phyloP scores from a whole-genome alignment of 208 protist genomes.

The Balamuthia mandrillaris region DNA sequence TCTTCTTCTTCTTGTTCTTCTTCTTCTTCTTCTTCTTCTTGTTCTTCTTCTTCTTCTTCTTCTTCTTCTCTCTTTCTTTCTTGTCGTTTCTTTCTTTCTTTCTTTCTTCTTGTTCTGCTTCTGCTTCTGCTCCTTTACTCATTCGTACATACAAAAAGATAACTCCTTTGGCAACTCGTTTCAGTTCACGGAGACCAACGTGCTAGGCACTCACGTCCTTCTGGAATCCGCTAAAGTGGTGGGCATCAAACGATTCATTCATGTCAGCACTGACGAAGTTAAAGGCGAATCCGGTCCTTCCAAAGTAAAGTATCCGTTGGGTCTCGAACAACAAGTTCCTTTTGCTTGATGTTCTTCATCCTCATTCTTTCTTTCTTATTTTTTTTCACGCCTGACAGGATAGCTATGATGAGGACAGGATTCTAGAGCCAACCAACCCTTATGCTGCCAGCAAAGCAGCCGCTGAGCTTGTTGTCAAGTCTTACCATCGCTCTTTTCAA shows the following conservation, averaged over 20 bases:
- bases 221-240: conserved; percentile 71
- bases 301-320: no score
- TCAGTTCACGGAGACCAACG: conserved; percentile 86
- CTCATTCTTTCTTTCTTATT: neutral
- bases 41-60: no score
- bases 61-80: no score
- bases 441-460: conserved; percentile 80
- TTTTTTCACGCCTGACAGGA: neutral
- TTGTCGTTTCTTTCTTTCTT: neutral
- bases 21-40: no score
- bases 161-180: conserved; percentile 88
- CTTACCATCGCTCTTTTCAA: conserved; percentile 83
- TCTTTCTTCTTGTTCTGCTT: neutral
- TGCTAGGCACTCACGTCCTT: conserved; percentile 88
- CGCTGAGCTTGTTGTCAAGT: conserved; percentile 59
- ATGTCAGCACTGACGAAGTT: conserved; percentile 93
- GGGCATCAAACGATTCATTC: conserved; percentile 84
- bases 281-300: no score
- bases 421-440: conserved; percentile 89
- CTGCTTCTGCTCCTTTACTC: neutral
- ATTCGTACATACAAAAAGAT: conserved; percentile 44
- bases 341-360: conserved; percentile 41
- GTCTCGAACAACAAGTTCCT: no score
- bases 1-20: no score
- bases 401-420: conserved; percentile 56